Base-by-base conservation (phyloP, 108 stramenopile genomes). In the Fragilariopsis cylindrus region DNA sequence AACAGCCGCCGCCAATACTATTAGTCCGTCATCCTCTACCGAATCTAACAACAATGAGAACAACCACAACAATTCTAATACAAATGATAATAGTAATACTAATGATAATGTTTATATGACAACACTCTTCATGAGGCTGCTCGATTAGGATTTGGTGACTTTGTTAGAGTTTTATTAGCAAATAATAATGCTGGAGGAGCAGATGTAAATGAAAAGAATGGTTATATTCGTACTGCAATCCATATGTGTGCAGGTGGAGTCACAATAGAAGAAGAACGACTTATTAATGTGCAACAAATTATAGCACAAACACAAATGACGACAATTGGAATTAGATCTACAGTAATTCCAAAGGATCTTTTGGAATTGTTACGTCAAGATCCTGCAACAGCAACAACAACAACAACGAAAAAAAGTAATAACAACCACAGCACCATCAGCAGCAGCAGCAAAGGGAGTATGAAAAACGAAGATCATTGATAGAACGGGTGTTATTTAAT, bases 91-190 rank as follows among this genome's bases (percentile, higher is more conserved):
- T n/a, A n/a, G n/a, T n/a, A n/a, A n/a, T 15, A 44, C 46, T 12
- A 39, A 60, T 7, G 62, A 58, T 21, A 45, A 79, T 62, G 0
- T 60, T 4, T 12, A 44, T 30, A 70, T 71, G 72, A 87, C 83
- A 39, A 87, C 86, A 2, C 86, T 11, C 63, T 87, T 0, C 86
- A 87, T 70, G 86, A 87, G 57, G 86, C 83, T 1, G 83, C 81
- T n/a, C 71, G 86, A 11, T 50, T 87, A 47, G 86, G 83, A 41
- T 12, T 42, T 18, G 65, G 57, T 44, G 21, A 64, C 45, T 57
- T 87, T 30, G 70, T 87, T 21, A 45, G 78, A 11, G 43, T 79
- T 3, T 68, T 87, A 39, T 48, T 87, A 39, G 71, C 54, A 2
- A 40, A 70, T 19, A 30, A 30, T 30, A 2, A 2, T 30, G 30